Conservation (phyloP, 805 yeast species). For the Sungouiella blattae region DNA sequence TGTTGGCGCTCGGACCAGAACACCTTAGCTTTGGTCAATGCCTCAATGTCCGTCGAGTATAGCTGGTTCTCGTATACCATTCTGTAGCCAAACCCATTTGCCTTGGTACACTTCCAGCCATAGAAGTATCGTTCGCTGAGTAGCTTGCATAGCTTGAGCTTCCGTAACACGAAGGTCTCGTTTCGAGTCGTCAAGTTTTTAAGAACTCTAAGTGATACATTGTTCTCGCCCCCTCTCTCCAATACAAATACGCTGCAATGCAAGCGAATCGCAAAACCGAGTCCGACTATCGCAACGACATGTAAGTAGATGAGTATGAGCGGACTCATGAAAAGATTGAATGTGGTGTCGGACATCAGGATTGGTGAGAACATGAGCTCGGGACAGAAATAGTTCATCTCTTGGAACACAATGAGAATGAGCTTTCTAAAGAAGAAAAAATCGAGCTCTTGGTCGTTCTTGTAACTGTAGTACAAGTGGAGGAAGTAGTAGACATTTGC, state of each 20-base stretch:
- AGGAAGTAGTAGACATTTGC: conserved; percentile 17
- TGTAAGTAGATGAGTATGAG: conserved; percentile 8
- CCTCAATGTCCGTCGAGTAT: conserved; percentile 4
- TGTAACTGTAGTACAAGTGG: conserved; percentile 16
- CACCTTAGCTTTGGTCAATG: conserved; percentile 5
- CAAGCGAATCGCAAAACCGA: conserved; percentile 9
- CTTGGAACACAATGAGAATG: conserved; percentile 10
- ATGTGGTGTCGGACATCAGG: conserved; percentile 8
- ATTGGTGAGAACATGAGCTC: conserved; percentile 11
- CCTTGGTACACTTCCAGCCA: conserved; percentile 15
- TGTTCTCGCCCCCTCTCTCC: neutral
- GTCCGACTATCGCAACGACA: conserved; percentile 8
- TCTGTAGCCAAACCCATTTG: conserved; percentile 6
- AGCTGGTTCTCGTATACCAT: conserved; percentile 4
- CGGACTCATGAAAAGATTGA: conserved; percentile 11
- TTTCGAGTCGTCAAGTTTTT: neutral
- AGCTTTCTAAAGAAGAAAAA: conserved; percentile 17
- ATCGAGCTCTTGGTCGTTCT: conserved; percentile 11
- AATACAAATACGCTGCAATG: conserved; percentile 7
- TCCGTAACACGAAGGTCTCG: conserved; percentile 4
- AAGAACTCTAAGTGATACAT: conserved; percentile 3
- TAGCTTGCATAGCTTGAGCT: conserved; percentile 9
- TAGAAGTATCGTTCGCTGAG: conserved; percentile 14
- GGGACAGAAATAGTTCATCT: conserved; percentile 10
- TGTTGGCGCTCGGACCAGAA: conserved; percentile 10